Evolutionary conservation across 148 eudicot genomes (phyloP), one percentile per base, ranked within the genome.

Genomic region (Polygonum maritimum): DNA sequence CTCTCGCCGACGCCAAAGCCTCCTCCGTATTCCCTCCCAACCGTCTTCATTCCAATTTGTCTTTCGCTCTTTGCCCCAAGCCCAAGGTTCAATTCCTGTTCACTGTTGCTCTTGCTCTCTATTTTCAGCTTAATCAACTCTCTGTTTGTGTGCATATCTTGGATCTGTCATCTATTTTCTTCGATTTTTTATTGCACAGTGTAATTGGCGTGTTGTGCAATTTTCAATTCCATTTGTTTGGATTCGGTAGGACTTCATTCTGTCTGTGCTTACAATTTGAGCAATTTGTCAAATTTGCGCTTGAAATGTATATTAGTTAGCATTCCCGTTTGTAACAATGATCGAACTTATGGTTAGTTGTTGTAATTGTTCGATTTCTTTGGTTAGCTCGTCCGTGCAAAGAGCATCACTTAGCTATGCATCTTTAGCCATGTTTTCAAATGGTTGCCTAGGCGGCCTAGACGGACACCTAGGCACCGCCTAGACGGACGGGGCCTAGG

Each of bases 61-160:
- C 51, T 36, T 45, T 72, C 75, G 38, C 75, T 41, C 33, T 72
- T 45, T 72, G 54, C 33, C 75, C 52, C 35, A 72, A 72, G 54
- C 75, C 51, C 75, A 72, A 72, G 52, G 18, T 72, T 45, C 35
- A 26, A 21, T 45, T 72, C 33, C 10, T 45, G 15, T 21, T 54
- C 54, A 72, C 9, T 51, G 75, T 72, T 2, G 19, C 6, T 8
- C 49, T 11, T 41, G 44, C 54, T 21, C 75, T 72, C 52, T 1
- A 10, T 72, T 44, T 11, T 8, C 54, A 12, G 22, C 2, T 45
- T 8, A 3, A 15, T 38, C 38, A 45, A 2, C 40, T 67, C 44
- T 21, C 1, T 45, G 31, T 12, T 11, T 44, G 16, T 45, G 16
- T 19, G 49, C 7, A 72, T 0, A 41, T 72, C 19, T 4, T 72